These are phyloP conservation scores for Hysterium pulicare DNA, from an alignment of 2,329 filamentous ascomycete genomes.

Conservation along the genomic window DNA sequence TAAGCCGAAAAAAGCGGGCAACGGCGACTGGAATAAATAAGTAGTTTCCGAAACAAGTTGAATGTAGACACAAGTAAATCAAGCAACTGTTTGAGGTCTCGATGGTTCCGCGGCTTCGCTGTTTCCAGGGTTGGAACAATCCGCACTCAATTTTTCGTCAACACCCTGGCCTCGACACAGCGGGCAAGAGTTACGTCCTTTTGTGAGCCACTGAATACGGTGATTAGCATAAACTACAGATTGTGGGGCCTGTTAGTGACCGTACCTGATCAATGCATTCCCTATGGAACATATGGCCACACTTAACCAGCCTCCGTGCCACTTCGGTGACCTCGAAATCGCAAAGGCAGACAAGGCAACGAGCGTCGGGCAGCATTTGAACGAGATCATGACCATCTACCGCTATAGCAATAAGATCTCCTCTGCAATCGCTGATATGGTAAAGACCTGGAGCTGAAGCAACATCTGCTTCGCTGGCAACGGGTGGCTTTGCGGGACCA, in stretches of 20 bases:
- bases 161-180: conserved; percentile 59
- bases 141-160: conserved; percentile 41
- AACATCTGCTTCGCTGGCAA: conserved; percentile 63
- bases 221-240: conserved; percentile 9
- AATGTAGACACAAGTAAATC: too few species aligned
- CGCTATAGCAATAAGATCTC: conserved; percentile 47
- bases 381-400: conserved; percentile 35
- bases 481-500: conserved; percentile 65
- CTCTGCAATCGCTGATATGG: conserved; percentile 44
- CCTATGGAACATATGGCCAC: conserved; percentile 64
- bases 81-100: conserved; percentile 2
- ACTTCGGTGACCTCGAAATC: conserved; percentile 63
- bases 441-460: conserved; percentile 60
- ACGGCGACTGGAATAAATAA: too few species aligned
- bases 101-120: neutral
- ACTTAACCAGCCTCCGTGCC: conserved; percentile 59
- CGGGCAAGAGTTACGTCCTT: conserved; percentile 62
- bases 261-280: conserved; percentile 68
- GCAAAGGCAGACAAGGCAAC: conserved; percentile 64
- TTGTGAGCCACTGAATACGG: conserved; percentile 60
- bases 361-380: conserved; percentile 41
- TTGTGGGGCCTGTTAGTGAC: conserved; percentile 1
- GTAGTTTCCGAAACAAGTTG: too few species aligned
- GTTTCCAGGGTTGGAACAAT: conserved; percentile 8
- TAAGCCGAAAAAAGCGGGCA: too few species aligned